Evolutionary conservation across 2,329 filamentous ascomycete genomes (phyloP).

Genomic region (Fusarium nisikadoi): DNA sequence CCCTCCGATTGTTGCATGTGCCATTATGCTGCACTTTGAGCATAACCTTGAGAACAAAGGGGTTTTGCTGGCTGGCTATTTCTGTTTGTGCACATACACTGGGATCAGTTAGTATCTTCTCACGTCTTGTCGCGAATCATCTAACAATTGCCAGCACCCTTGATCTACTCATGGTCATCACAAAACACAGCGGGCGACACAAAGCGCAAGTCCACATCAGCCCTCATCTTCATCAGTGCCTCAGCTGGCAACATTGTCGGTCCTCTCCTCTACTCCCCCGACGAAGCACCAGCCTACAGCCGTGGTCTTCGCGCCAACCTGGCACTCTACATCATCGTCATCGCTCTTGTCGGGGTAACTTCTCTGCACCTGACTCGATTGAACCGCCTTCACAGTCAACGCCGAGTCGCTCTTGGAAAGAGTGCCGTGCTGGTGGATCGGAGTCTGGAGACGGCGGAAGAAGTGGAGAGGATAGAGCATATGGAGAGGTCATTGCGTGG

Average conservation of each 20-base stretch:
- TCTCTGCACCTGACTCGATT: constrained; percentile 61
- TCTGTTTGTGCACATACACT: constrained; percentile 67
- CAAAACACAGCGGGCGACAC: constrained; percentile 76
- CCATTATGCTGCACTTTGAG: constrained; percentile 62
- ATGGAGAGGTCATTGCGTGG: constrained; percentile 39
- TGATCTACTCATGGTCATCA: constrained; percentile 70
- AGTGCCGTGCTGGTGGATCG: constrained; percentile 66
- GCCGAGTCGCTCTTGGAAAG: constrained; percentile 68
- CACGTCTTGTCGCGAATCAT: neutral
- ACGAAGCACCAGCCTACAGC: constrained; percentile 52
- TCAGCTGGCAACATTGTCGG: constrained; percentile 75
- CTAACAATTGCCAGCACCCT: constrained; percentile 53
- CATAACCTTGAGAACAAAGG: constrained; percentile 59
- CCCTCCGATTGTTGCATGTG: constrained; percentile 66
- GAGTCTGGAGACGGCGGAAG: constrained; percentile 64
- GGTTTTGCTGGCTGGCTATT: constrained; percentile 65
- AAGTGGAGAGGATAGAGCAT: constrained; percentile 52
- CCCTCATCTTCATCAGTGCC: constrained; percentile 72
- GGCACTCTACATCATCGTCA: constrained; percentile 68
- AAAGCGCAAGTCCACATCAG: constrained; percentile 74
- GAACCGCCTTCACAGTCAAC: constrained; percentile 65
- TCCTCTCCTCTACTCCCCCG: constrained; percentile 70
- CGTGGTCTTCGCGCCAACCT: constrained; percentile 70
- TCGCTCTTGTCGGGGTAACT: constrained; percentile 58
- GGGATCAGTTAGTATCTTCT: constrained; percentile 50